Percentiles rank a stretch among this genome's conserved stretches.
Evolutionary conservation across 2,329 filamentous ascomycete species (phyloP).

Genomic region (Leptographium radiaticola): DNA sequence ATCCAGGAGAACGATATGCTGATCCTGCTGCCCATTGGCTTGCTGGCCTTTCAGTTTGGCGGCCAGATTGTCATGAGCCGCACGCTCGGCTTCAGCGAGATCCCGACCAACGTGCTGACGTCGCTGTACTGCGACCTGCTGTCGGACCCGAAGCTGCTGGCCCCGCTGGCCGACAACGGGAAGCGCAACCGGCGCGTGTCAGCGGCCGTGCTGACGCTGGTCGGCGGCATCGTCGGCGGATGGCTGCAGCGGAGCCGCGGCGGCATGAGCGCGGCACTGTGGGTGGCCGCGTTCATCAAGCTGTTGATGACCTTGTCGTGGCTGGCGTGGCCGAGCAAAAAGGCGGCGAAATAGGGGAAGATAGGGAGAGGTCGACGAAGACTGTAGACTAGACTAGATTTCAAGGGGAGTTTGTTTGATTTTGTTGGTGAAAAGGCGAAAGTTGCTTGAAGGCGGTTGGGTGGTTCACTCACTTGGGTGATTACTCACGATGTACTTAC

Average conservation of each 20-base stretch:
- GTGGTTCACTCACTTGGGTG: no score
- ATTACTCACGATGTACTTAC: no score
- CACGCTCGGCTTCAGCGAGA: slow-evolving; percentile 37
- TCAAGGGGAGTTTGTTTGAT: no score
- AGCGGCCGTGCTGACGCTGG: slow-evolving; percentile 34
- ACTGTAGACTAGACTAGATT: neutral
- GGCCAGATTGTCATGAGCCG: slow-evolving; percentile 41
- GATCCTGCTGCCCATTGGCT: slow-evolving; percentile 22
- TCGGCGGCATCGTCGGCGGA: slow-evolving; percentile 37
- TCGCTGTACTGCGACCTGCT: slow-evolving; percentile 40
- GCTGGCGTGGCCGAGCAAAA: slow-evolving; percentile 41
- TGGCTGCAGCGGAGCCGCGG: slow-evolving; percentile 35
- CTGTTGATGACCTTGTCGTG: slow-evolving; percentile 41
- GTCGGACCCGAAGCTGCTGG: slow-evolving; percentile 36
- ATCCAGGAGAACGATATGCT: slow-evolving; percentile 25
- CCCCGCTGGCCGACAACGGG: slow-evolving; percentile 26
- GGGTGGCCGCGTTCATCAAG: slow-evolving; percentile 47
- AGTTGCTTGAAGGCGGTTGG: no score
- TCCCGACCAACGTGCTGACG: slow-evolving; percentile 43
- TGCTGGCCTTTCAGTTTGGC: slow-evolving; percentile 41
- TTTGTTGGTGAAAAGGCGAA: no score
- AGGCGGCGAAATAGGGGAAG: neutral
- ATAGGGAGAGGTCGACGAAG: neutral
- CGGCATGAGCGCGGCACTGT: slow-evolving; percentile 28
- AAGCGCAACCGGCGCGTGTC: slow-evolving; percentile 37